Conservation (phyloP, 2,329 filamentous ascomycete species). For the Epichloe sp. region DNA sequence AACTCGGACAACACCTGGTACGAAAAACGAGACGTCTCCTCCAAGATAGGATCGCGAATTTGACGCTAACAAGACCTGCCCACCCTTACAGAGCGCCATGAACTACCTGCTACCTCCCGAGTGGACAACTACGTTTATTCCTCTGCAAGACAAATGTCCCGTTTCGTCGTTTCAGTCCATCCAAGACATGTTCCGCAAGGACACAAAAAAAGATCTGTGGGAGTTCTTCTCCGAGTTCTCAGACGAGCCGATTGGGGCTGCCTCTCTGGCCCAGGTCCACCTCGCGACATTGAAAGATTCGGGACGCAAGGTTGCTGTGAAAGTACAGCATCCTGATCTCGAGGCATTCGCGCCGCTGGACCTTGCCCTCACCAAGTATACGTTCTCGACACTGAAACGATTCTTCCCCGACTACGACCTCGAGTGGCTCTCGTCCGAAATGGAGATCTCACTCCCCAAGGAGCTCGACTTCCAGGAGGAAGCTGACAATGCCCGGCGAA, state of each 20-base stretch:
- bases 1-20: conserved; percentile 85
- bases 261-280: conserved; percentile 90
- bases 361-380: conserved; percentile 72
- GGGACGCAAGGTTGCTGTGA: conserved; percentile 82
- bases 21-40: conserved; percentile 4
- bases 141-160: conserved; percentile 89
- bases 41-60: background rate
- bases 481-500: conserved; percentile 68
- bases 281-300: conserved; percentile 70
- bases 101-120: conserved; percentile 84
- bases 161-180: conserved; percentile 83
- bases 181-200: conserved; percentile 68
- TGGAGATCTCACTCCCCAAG: conserved; percentile 80
- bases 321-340: conserved; percentile 84
- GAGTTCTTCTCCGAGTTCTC: conserved; percentile 84
- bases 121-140: conserved; percentile 93
- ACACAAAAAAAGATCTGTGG: conserved; percentile 66
- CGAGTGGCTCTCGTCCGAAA: conserved; percentile 87
- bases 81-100: conserved; percentile 58
- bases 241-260: conserved; percentile 70
- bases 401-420: conserved; percentile 98
- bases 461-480: conserved; percentile 85
- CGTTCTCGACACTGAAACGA: conserved; percentile 76
- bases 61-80: background rate
- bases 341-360: conserved; percentile 87